Conservation (phyloP, 2,329 filamentous ascomycete genomes). For the Colletotrichum australisinense region DNA sequence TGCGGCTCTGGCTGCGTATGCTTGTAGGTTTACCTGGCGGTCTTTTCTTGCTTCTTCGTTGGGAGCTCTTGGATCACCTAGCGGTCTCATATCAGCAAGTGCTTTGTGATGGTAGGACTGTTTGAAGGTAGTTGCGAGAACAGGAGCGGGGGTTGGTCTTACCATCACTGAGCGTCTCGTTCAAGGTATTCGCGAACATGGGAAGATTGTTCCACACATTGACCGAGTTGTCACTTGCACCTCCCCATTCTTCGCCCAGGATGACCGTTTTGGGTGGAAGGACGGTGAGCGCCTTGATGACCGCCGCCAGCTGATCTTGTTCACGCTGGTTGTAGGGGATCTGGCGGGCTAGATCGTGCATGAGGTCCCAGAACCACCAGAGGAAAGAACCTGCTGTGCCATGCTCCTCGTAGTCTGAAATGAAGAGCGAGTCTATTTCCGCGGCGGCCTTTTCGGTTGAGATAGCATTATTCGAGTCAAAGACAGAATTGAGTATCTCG, state of each 20-base stretch:
- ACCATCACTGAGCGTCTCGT: not conserved
- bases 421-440: not conserved
- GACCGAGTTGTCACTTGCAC: not conserved
- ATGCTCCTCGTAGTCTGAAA: not conserved
- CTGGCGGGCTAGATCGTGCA: conserved; percentile 38
- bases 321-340: conserved; percentile 34
- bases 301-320: conserved; percentile 23
- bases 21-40: not conserved
- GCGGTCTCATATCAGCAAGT: not conserved
- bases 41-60: not conserved
- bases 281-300: not conserved
- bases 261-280: not conserved
- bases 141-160: not conserved
- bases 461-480: not conserved
- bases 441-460: not conserved
- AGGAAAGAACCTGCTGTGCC: conserved; percentile 31
- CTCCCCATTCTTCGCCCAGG: not conserved
- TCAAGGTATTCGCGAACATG: not conserved
- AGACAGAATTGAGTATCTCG: not conserved
- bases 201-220: not conserved
- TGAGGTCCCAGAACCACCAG: conserved; percentile 40
- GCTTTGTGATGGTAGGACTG: too few species aligned
- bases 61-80: not conserved
- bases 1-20: not conserved
- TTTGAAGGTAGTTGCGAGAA: too few species aligned